Conservation (phyloP, 257 asterid genomes). For the Solanum medicagineum region DNA sequence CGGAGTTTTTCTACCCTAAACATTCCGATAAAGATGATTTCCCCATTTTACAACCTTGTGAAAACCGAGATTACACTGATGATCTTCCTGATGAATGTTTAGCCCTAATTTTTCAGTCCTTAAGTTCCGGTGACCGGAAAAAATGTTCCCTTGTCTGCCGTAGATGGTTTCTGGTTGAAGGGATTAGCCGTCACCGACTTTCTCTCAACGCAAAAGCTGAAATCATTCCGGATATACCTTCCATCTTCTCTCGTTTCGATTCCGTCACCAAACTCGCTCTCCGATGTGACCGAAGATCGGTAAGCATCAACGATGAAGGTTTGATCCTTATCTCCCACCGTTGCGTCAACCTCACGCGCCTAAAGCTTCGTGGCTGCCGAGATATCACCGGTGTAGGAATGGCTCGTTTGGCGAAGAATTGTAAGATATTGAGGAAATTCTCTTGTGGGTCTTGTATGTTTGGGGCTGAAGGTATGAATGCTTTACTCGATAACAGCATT, state of each 20-base stretch:
- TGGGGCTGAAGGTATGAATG: conserved; percentile 80
- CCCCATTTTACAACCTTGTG: not conserved
- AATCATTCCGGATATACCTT: conserved; percentile 17
- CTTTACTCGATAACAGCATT: conserved; percentile 40
- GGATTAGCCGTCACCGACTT: conserved; percentile 56
- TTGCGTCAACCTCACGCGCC: conserved; percentile 43
- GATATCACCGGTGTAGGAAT: conserved; percentile 53
- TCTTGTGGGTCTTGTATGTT: conserved; percentile 69
- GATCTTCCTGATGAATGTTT: conserved; percentile 71
- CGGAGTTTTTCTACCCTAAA: not conserved
- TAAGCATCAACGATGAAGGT: conserved; percentile 46
- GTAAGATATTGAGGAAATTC: conserved; percentile 44
- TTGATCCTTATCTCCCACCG: conserved; percentile 33
- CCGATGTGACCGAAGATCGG: conserved; percentile 52
- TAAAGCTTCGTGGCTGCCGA: conserved; percentile 71
- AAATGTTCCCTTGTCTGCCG: conserved; percentile 54
- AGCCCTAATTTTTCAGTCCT: conserved; percentile 43
- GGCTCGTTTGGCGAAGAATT: conserved; percentile 42
- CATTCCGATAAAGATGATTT: conserved; percentile 7
- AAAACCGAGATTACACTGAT: conserved; percentile 20
- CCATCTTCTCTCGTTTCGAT: conserved; percentile 48
- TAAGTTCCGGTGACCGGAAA: conserved; percentile 52
- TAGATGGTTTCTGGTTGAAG: conserved; percentile 65
- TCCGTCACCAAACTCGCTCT: conserved; percentile 66
- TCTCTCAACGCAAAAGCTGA: conserved; percentile 40